Conservation (phyloP, 495 filamentous ascomycete genomes). For the Penicillium steckii region DNA sequence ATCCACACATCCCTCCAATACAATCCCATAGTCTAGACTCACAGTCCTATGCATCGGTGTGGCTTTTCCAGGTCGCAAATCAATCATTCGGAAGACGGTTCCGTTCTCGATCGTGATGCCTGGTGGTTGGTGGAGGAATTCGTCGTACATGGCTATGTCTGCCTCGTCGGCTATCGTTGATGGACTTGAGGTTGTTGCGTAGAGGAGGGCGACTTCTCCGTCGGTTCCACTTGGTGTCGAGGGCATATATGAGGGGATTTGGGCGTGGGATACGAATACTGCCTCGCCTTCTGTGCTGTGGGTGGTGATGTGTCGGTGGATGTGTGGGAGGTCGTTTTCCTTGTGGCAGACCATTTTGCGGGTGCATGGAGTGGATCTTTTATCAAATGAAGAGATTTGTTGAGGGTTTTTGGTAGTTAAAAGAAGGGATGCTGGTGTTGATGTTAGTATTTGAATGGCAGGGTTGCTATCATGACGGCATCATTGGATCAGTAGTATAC, state of each 20-base stretch:
- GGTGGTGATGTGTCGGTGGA: constrained; percentile 42
- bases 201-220: constrained; percentile 37
- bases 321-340: constrained; percentile 31
- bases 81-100: constrained; percentile 50
- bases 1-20: constrained; percentile 71
- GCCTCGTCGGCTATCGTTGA: constrained; percentile 30
- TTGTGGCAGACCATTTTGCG: constrained; percentile 11
- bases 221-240: constrained; percentile 31
- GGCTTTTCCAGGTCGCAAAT: constrained; percentile 63
- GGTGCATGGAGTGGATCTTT: too few relatives aligned
- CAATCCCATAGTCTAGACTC: constrained; percentile 68
- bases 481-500: constrained; percentile 9
- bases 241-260: constrained; percentile 34
- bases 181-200: constrained; percentile 36
- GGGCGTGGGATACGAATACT: constrained; percentile 36
- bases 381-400: too few relatives aligned
- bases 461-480: constrained; percentile 24
- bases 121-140: constrained; percentile 34
- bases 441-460: too few relatives aligned
- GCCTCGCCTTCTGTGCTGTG: constrained; percentile 39
- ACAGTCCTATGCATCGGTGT: constrained; percentile 70
- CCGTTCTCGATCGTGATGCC: constrained; percentile 33
- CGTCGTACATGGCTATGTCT: constrained; percentile 36
- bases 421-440: too few relatives aligned
- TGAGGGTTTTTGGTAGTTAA: too few relatives aligned